These are phyloP conservation scores for Capsicum rhomboideum DNA, from an alignment of 257 asterid genomes.

Conservation along the genomic window DNA sequence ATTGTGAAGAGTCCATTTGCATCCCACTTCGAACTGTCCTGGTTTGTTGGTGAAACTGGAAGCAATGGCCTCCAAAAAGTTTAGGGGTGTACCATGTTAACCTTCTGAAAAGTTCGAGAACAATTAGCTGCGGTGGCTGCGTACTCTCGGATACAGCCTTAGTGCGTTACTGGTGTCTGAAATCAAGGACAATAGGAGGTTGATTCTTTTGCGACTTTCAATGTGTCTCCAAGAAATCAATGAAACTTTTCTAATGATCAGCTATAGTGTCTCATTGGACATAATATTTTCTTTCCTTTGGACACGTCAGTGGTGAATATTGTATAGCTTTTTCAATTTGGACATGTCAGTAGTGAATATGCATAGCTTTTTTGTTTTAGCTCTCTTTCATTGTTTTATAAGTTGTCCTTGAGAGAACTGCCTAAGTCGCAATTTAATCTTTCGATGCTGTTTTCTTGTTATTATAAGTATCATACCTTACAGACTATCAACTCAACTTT, in stretches of 20 bases:
- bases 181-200: not conserved
- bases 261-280: not conserved
- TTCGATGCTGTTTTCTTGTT: not conserved
- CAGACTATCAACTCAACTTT: not conserved
- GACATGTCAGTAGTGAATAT: not conserved
- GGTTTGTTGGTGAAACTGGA: not conserved
- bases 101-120: not conserved
- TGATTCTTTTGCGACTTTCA: not conserved
- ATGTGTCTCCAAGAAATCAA: not conserved
- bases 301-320: not conserved
- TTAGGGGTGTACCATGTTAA: not conserved
- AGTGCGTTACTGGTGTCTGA: not conserved
- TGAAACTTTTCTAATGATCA: not conserved
- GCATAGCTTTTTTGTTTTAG: not conserved
- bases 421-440: not conserved
- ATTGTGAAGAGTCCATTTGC: not conserved
- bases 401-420: not conserved
- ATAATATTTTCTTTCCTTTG: not conserved
- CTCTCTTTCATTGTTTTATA: not conserved
- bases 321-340: not conserved
- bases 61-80: not conserved
- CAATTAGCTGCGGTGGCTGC: not conserved
- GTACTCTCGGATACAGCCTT: not conserved
- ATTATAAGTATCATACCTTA: not conserved
- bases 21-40: not conserved